phyloP scores from a whole-genome alignment of 345 rosid species.

The Syzygium aromaticum region DNA sequence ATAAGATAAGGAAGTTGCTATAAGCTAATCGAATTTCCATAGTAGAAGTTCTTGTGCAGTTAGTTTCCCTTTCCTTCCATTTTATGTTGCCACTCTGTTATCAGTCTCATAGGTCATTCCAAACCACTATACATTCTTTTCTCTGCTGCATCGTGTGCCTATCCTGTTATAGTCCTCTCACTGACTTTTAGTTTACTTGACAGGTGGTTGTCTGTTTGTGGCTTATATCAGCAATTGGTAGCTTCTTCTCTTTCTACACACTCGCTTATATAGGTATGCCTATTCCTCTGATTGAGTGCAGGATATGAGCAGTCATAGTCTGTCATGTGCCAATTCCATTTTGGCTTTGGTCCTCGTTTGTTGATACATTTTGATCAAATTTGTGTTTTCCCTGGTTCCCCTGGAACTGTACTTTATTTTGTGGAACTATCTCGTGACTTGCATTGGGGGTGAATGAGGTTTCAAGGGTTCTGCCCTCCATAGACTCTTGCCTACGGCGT shows the following conservation, averaged over 20 bases:
- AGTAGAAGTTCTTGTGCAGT: background rate
- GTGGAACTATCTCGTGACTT: background rate
- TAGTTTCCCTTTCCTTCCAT: background rate
- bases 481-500: background rate
- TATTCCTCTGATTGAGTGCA: slow-evolving; percentile 3
- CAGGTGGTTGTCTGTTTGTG: slow-evolving; percentile 88
- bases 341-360: background rate
- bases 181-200: slow-evolving; percentile 4
- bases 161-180: background rate
- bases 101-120: background rate
- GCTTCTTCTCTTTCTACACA: slow-evolving; percentile 80
- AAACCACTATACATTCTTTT: background rate
- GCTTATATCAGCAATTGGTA: slow-evolving; percentile 76
- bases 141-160: background rate
- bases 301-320: background rate
- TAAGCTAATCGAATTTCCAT: background rate
- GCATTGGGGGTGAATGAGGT: background rate
- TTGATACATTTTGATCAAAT: background rate
- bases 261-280: slow-evolving; percentile 74
- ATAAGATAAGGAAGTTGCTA: background rate
- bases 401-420: background rate
- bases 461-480: background rate
- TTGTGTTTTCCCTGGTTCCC: background rate
- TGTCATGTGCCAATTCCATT: background rate
- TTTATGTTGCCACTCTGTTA: background rate